Evolutionary conservation across 352 stramenopile genomes (phyloP), one percentile per base, ranked within the genome.

Genomic region (Globisporangium viniferum): DNA sequence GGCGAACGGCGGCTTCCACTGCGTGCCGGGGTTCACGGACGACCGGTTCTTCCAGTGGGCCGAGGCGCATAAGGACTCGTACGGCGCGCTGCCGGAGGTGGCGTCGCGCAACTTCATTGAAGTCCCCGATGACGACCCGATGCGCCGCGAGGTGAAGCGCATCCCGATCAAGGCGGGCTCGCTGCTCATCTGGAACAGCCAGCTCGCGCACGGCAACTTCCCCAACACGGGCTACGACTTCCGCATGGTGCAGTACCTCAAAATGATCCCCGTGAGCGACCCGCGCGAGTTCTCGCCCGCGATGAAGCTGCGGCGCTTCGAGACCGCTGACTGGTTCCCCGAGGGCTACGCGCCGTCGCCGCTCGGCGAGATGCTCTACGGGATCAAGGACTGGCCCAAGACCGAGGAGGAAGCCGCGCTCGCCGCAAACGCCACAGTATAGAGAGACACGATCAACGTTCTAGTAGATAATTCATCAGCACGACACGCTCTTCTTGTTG

Each of bases 201-300:
- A 85, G 64, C 56, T 85, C 5, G 68, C 77, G 4, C 77, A 85
- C 44, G 75, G 76, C 41, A 83, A 83, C 65, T 83, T 83, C 22
- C 74, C 76, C 36, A 80, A 82, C 64, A 69, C 74, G 27, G 77
- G 74, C 44, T 82, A 74, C 35, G 73, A 82, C 49, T 80, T 84
- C 55, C 77, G 77, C 54, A 82, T 82, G 77, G 77, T 84, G n/a
- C 74, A 84, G 66, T 82, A 82, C 68, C 57, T 84, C 67, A 84
- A 84, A 58, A 84, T 84, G 74, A 82, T 82, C 67, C 69, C 74
- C 4, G 73, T 77, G 20, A 66, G 71, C 44, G 73, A 82, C 55
- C 73, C 73, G 31, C 71, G 73, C 22, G 75, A 82, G 66, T 82
- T 84, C 55, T 56, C 65, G 33, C 73, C 75, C 0, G 77, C 73